Evolutionary conservation across 1,284 basidiomycete genomes (phyloP).

Genomic region (Austroboletus niveus): DNA sequence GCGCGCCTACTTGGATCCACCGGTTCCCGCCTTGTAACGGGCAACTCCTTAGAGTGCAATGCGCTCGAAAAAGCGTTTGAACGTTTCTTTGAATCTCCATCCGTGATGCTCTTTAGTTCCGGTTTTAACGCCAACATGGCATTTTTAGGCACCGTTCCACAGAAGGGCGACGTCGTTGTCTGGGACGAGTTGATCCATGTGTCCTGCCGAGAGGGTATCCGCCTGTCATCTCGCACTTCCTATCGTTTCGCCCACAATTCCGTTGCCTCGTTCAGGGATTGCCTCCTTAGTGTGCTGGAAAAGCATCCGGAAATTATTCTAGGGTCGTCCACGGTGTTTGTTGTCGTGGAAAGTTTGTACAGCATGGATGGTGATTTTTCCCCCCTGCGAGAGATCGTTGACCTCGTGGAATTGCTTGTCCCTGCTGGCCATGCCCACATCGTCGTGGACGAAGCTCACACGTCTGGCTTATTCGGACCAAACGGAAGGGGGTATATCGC

Average conservation of each 20-base stretch:
- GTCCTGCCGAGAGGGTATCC: slow-evolving; percentile 57
- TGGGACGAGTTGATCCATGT: slow-evolving; percentile 62
- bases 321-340: slow-evolving; percentile 39
- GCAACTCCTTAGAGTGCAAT: slow-evolving; percentile 36
- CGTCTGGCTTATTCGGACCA: slow-evolving; percentile 44
- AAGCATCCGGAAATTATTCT: slow-evolving; percentile 19
- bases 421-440: slow-evolving; percentile 35
- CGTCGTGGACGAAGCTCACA: slow-evolving; percentile 58
- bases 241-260: slow-evolving; percentile 50
- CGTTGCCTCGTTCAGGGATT: slow-evolving; percentile 24
- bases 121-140: slow-evolving; percentile 63
- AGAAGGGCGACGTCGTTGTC: slow-evolving; percentile 50
- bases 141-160: slow-evolving; percentile 52
- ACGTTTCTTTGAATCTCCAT: slow-evolving; percentile 22
- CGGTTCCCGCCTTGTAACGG: slow-evolving; percentile 55
- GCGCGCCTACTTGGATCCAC: slow-evolving; percentile 48
- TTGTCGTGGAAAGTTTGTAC: slow-evolving; percentile 60
- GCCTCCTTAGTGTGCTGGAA: slow-evolving; percentile 29
- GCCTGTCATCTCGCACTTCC: slow-evolving; percentile 34
- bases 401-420: slow-evolving; percentile 34
- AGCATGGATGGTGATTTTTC: slow-evolving; percentile 66
- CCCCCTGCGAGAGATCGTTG: slow-evolving; percentile 46
- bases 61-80: slow-evolving; percentile 11
- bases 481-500: slow-evolving; percentile 44
- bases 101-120: slow-evolving; percentile 57